Conservation (phyloP, 345 rosid genomes). For the Populus alba region DNA sequence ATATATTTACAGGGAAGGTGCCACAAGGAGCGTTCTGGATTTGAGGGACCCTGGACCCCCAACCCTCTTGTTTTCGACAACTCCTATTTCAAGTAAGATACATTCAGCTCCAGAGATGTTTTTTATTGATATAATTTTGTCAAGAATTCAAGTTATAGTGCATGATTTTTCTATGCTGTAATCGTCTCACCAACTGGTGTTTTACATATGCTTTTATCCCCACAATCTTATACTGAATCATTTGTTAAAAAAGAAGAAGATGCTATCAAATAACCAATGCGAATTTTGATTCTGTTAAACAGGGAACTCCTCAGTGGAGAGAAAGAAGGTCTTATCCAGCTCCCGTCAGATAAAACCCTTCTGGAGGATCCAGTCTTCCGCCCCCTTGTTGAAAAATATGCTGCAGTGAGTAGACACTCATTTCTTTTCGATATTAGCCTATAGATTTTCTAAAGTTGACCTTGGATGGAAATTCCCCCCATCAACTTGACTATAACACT, state of each 20-base stretch:
- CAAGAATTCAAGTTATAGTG: neutral
- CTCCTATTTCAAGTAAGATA: constrained; percentile 23
- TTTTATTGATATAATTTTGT: neutral
- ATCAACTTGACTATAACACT: neutral
- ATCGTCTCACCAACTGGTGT: neutral
- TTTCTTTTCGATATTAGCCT: neutral
- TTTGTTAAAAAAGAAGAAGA: neutral
- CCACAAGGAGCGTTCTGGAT: constrained; percentile 28
- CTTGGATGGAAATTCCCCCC: neutral
- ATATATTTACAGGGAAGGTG: constrained; percentile 21
- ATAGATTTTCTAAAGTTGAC: neutral
- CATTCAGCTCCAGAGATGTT: neutral
- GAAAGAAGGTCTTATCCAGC: constrained; percentile 23
- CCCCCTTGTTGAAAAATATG: constrained; percentile 26
- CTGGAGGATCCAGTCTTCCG: constrained; percentile 20
- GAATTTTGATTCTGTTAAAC: neutral
- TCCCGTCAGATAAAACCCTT: constrained; percentile 24
- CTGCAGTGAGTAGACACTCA: constrained; percentile 3
- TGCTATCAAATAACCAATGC: neutral
- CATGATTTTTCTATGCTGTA: neutral
- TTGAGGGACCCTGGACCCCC: constrained; percentile 26
- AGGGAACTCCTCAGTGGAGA: constrained; percentile 26
- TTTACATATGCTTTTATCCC: neutral
- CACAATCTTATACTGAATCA: neutral
- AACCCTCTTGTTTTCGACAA: constrained; percentile 23